These are phyloP conservation scores for Pittosporum tobira DNA, from an alignment of 129 eudicot species.

Conservation along the genomic window DNA sequence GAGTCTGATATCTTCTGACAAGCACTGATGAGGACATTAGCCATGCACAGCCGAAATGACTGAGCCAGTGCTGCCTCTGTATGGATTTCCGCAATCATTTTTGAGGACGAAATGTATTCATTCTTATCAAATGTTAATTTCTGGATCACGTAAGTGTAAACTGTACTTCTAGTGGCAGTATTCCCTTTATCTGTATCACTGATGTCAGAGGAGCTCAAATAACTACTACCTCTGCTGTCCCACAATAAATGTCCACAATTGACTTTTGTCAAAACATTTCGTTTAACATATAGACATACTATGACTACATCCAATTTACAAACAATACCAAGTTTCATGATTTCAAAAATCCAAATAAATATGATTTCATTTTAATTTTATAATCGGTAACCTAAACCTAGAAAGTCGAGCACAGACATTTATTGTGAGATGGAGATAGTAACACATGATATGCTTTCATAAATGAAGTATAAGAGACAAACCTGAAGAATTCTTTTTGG, in stretches of 20 bases:
- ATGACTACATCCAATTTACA: too few relatives aligned
- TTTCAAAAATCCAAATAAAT: too few relatives aligned
- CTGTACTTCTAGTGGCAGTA: constrained; percentile 17
- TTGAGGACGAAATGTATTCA: constrained; percentile 15
- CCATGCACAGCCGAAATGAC: constrained; percentile 82
- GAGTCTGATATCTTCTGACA: constrained; percentile 70
- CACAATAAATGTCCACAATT: too few relatives aligned
- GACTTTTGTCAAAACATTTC: too few relatives aligned
- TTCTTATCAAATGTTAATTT: constrained; percentile 28
- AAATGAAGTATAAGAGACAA: neutral
- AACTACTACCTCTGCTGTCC: too few relatives aligned
- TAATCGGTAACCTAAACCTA: too few relatives aligned
- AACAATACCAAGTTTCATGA: too few relatives aligned
- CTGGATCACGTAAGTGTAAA: constrained; percentile 53
- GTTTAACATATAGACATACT: too few relatives aligned
- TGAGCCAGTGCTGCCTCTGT: constrained; percentile 15
- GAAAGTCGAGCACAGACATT: too few relatives aligned
- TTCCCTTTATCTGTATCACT: constrained; percentile 33
- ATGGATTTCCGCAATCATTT: constrained; percentile 13
- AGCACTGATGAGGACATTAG: constrained; percentile 88
- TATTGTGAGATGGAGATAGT: too few relatives aligned
- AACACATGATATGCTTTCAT: neutral
- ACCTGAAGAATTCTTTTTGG: constrained; percentile 22
- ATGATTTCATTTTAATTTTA: too few relatives aligned
- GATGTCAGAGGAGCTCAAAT: neutral